Evolutionary conservation across 225 moss, liverwort and hornwort species (phyloP).

Genomic region (Rhytidiadelphus loreus): DNA sequence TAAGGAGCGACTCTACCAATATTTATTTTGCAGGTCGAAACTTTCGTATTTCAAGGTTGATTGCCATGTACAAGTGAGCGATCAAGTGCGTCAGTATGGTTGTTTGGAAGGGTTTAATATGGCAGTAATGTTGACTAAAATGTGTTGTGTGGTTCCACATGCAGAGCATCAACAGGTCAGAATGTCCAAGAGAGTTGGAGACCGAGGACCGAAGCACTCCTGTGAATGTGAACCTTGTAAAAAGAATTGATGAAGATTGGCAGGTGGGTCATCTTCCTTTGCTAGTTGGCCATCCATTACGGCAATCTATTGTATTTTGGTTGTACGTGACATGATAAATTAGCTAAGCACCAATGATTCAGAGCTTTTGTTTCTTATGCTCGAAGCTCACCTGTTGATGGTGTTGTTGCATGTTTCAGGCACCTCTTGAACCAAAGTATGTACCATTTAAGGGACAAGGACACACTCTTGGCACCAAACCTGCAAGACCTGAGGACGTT

Average conservation of each 20-base stretch:
- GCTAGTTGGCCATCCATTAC: neutral
- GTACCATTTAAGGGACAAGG: conserved; percentile 77
- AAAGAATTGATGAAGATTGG: conserved; percentile 65
- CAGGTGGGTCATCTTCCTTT: conserved; percentile 22
- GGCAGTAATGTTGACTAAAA: neutral
- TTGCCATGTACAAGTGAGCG: neutral
- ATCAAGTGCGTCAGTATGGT: neutral
- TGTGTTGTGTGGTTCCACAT: neutral
- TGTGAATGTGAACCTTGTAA: conserved; percentile 79
- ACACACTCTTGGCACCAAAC: conserved; percentile 55
- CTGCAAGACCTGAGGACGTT: conserved; percentile 3
- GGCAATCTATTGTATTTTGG: neutral
- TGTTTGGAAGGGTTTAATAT: neutral
- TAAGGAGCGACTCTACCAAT: neutral
- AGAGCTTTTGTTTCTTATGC: neutral
- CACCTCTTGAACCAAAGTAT: conserved; percentile 71
- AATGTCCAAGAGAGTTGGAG: conserved; percentile 80
- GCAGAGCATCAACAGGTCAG: conserved; percentile 87
- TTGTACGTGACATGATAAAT: neutral
- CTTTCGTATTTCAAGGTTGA: neutral
- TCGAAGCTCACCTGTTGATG: neutral
- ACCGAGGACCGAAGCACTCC: conserved; percentile 62
- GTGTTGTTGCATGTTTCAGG: conserved; percentile 29
- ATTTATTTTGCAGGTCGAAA: neutral
- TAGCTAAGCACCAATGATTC: neutral